These are phyloP conservation scores for Erodium texanum DNA, from an alignment of 441 rosid genomes.

Conservation along the genomic window DNA sequence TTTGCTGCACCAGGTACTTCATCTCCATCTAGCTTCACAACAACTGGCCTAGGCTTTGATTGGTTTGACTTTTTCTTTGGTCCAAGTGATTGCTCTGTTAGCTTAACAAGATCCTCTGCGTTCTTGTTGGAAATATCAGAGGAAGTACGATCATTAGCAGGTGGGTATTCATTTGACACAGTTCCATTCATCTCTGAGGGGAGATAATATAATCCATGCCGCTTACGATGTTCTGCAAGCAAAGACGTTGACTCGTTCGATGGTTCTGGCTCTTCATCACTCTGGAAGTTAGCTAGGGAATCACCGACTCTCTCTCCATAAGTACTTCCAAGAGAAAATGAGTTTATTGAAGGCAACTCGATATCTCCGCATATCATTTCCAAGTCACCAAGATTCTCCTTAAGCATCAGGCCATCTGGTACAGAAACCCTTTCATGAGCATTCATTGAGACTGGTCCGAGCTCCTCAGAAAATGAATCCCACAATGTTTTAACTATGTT, in stretches of 20 bases:
- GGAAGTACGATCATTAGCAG: slow-evolving; percentile 46
- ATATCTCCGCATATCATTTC: slow-evolving; percentile 46
- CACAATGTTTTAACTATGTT: slow-evolving; percentile 35
- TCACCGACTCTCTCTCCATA: slow-evolving; percentile 33
- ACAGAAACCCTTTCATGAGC: slow-evolving; percentile 57
- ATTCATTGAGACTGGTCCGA: slow-evolving; percentile 54
- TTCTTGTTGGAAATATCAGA: slow-evolving; percentile 28
- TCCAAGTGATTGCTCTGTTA: slow-evolving; percentile 39
- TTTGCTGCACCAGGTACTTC: slow-evolving; percentile 24
- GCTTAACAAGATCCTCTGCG: slow-evolving; percentile 37
- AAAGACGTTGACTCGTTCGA: slow-evolving; percentile 49
- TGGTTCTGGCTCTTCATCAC: slow-evolving; percentile 43
- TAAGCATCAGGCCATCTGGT: slow-evolving; percentile 53
- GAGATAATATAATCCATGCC: slow-evolving; percentile 73
- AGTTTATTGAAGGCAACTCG: slow-evolving; percentile 30
- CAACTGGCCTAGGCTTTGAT: slow-evolving; percentile 74
- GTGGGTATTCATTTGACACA: slow-evolving; percentile 45
- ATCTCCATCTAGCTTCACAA: slow-evolving; percentile 71
- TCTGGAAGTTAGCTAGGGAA: slow-evolving; percentile 20
- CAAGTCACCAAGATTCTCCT: slow-evolving; percentile 56
- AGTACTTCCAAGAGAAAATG: slow-evolving; percentile 31
- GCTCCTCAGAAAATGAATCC: slow-evolving; percentile 68
- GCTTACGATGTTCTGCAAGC: slow-evolving; percentile 78
- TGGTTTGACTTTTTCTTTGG: slow-evolving; percentile 41
- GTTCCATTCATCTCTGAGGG: slow-evolving; percentile 39